Base-by-base conservation (phyloP, 257 asterid species). In the Oldenlandia corymbosa region DNA sequence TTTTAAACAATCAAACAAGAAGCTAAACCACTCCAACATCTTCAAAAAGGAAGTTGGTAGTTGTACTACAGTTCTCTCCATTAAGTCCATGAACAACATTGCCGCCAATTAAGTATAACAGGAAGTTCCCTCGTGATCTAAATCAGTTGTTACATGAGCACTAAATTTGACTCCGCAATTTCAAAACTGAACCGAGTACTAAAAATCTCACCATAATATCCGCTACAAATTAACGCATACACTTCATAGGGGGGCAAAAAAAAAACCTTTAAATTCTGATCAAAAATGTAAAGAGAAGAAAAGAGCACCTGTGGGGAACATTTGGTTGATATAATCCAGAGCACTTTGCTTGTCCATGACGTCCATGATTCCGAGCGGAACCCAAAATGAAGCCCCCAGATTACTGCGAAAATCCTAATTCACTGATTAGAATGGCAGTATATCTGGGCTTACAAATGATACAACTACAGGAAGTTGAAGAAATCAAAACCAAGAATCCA, bases 281-380 rank as follows among this genome's bases (percentile, higher is more conserved):
- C 13, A 18, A 17, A n/a, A 20, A 32, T 4, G 1, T 32, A 69
- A 7, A 16, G 23, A n/a, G 28, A 17, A 46, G 45, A n/a, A 43
- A 54, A 50, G 7, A 34, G 58, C 31, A 91, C 98, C 96, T 76
- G 96, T 86, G 43, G 98, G 98, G 66, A 91, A 91, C 96, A 88
- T 91, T 84, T 88, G 94, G 73, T 91, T 91, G 83, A 91, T 91
- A 83, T 86, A 88, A 83, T 91, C 98, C 81, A 88, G 50, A 64
- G 95, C 88, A 77, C 83, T 85, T 81, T 87, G 94, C 78, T 88
- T 86, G 70, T 80, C 95, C 55, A 83, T 71, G 46, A 81, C 62
- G 69, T 81, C 95, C 95, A 87, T 87, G 61, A 48, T 67, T 48
- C 28, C 60, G 42, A 54, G 60, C 5, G 7, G 12, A 26, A 12